These are phyloP conservation scores for Venturia asperata DNA, from an alignment of 2,329 filamentous ascomycete species.

Conservation along the genomic window DNA sequence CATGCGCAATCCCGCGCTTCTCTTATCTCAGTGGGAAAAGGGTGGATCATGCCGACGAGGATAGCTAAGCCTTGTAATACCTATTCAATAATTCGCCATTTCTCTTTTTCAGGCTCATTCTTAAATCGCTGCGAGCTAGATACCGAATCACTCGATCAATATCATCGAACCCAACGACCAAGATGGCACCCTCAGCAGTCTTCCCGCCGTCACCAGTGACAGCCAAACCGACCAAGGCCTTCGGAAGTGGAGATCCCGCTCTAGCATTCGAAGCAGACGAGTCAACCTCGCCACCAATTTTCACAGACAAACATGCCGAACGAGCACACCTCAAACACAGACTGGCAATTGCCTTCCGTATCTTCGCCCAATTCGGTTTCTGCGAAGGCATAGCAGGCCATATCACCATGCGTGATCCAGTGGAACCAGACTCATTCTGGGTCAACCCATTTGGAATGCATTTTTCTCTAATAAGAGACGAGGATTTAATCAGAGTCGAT, in stretches of 20 bases:
- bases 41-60: neutral
- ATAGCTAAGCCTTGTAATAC: too few species aligned
- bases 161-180: neutral
- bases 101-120: neutral
- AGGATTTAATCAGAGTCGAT: slow-evolving; percentile 61
- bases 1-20: neutral
- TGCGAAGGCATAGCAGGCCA: slow-evolving; percentile 58
- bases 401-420: slow-evolving; percentile 55
- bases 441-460: slow-evolving; percentile 60
- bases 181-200: slow-evolving; percentile 3
- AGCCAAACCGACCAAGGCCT: neutral
- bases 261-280: slow-evolving; percentile 22
- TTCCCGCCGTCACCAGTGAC: neutral
- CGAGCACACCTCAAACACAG: slow-evolving; percentile 36
- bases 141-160: neutral
- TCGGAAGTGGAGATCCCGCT: slow-evolving; percentile 21
- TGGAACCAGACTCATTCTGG: slow-evolving; percentile 56
- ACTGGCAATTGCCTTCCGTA: slow-evolving; percentile 43
- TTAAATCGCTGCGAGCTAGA: neutral
- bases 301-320: slow-evolving; percentile 31
- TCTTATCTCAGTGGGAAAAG: neutral
- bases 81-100: neutral
- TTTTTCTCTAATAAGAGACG: slow-evolving; percentile 55
- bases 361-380: slow-evolving; percentile 29
- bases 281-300: slow-evolving; percentile 22